Evolutionary conservation across 1,139 yeast species (phyloP), one percentile per base, ranked within the genome.

Genomic region (Scheffersomyces stambukii): DNA sequence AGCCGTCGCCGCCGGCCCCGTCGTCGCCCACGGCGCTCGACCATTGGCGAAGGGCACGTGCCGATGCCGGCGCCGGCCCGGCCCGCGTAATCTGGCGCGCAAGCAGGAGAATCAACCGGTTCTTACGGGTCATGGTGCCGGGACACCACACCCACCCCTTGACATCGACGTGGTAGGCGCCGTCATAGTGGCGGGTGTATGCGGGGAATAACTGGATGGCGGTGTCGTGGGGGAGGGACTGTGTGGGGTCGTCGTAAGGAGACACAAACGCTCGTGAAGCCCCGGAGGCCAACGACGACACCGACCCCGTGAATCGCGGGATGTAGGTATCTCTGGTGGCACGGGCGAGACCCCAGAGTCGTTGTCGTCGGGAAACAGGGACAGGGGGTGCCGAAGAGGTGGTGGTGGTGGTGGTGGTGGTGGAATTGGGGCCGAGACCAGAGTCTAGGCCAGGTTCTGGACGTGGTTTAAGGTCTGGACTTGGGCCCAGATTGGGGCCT

Each of bases 101-200:
- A 20, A 88, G 60, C 1, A 88, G 70, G 21, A 82, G 50, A 19
- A 86, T 63, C 30, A 88, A 54, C 39, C 80, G 60, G 49, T 86
- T 83, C 46, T 82, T 83, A 28, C 95, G 62, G 17, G 76, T 72
- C 65, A 78, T 70, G 7, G 69, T 64, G 1, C 91, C 93, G 1
- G 88, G 88, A 24, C 84, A 65, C 34, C 69, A 75, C 7, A 85
- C 66, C 72, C 82, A 75, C 3, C 96, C 95, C 27, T 83, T 70
- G 3, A 86, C 75, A 29, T 78, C 77, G 2, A 88, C 78, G 28
- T 69, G 64, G 47, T 59, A 77, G 13, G 44, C 46, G 5, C 50
- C 52, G 7, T 54, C 56, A 11, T 42, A 48, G 12, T 50, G 36
- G 13, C 81, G 57, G 0, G 86, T 70, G 50, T 81, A 84, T 5